Evolutionary conservation across 306 rosid species (phyloP).

Genomic region (Casuarina glauca): DNA sequence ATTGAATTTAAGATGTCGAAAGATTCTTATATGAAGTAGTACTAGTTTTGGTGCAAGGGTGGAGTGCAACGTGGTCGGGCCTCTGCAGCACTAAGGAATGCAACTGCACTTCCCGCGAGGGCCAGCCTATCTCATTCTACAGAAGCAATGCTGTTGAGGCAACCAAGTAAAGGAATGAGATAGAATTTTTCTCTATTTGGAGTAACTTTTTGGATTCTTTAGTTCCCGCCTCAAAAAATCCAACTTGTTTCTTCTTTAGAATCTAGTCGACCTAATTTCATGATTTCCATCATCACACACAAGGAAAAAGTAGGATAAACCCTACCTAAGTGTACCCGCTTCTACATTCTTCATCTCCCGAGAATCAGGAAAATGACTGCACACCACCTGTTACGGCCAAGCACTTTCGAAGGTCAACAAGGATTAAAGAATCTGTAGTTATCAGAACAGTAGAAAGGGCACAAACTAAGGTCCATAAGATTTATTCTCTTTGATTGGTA

Average conservation of each 20-base stretch:
- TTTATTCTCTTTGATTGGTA: background rate
- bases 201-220: too few species aligned
- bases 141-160: slow-evolving; percentile 5
- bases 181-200: background rate
- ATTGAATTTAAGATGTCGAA: too few species aligned
- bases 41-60: background rate
- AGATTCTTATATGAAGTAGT: too few species aligned
- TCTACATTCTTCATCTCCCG: background rate
- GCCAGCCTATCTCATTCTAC: slow-evolving; percentile 21
- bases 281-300: too few species aligned
- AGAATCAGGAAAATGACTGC: background rate
- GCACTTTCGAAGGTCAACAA: background rate
- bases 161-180: background rate
- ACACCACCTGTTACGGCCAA: background rate
- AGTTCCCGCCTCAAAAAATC: background rate
- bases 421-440: background rate
- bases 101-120: background rate
- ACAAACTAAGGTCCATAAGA: background rate
- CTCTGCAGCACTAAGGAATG: background rate
- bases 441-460: background rate
- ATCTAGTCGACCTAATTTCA: background rate
- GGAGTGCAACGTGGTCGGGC: background rate
- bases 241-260: background rate
- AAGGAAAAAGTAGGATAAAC: background rate
- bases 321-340: background rate